Base-by-base conservation (phyloP, 768 basidiomycete genomes). In the Leccinellum rugosiceps region DNA sequence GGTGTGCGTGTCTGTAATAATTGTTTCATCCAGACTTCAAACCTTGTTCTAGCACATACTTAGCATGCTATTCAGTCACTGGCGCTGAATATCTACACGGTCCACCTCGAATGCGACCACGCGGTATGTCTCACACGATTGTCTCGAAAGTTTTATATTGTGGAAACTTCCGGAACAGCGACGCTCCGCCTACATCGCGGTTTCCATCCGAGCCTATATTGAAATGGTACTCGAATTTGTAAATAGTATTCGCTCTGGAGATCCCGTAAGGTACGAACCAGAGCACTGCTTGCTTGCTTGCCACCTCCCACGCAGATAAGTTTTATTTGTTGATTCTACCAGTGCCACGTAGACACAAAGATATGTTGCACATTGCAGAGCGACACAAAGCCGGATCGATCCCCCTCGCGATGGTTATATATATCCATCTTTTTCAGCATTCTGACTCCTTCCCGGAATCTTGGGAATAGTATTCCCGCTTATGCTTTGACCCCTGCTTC, bases 41-140 rank as follows among this genome's bases (percentile, higher is more conserved):
- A 70, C 68, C 66, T 63, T 70, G 66, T 63, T 53, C 55, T n/a
- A 13, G n/a, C 19, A 50, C 8, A 19, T 15, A 14, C 34, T 13
- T 48, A 54, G 43, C 60, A 53, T 41, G n/a, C 25, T 38, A 9
- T n/a, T 41, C 38, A 41, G 44, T 45, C 38, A 47, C 7, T 38
- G 32, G 48, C 53, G 38, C 53, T 13, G 48, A 57, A 57, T 51
- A 45, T 45, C 32, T n/a, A 21, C 10, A 43, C 19, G 41, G 41
- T 43, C 11, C 35, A 47, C 41, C 21, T 51, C 35, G 41, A 55
- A 45, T 21, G 25, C 13, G 43, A 52, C 60, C 57, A 28, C 43
- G 46, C 30, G 54, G 61, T 64, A 45, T 41, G 58, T 67, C 41
- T 60, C 57, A 56, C 58, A 26, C 21, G 23, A 46, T 5, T 51